Conservation (phyloP, 73 alveolate species). For the Paramecium bursaria region DNA sequence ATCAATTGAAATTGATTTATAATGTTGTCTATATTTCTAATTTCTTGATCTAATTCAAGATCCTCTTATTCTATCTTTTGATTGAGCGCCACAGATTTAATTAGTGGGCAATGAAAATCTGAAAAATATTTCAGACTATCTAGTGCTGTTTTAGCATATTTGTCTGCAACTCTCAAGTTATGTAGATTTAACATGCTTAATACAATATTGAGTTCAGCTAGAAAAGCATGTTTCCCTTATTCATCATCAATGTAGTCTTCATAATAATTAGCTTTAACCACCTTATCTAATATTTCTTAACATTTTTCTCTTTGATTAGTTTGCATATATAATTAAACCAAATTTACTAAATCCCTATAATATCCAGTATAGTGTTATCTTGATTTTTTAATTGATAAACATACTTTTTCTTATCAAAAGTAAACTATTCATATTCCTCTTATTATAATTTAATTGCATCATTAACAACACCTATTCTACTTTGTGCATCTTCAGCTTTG, state of each 20-base stretch:
- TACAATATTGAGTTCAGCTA: conserved; percentile 13
- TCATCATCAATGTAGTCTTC: conserved; percentile 30
- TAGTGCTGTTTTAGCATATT: conserved; percentile 28
- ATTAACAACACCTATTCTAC: too few relatives aligned
- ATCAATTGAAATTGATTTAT: not conserved
- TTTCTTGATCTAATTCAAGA: not conserved
- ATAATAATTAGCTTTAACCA: conserved; percentile 15
- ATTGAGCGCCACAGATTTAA: not conserved
- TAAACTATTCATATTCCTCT: too few relatives aligned
- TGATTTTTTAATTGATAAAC: too few relatives aligned
- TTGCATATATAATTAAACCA: conserved; percentile 7
- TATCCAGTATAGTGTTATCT: conserved; percentile 36
- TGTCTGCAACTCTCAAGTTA: conserved; percentile 13
- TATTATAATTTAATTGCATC: too few relatives aligned
- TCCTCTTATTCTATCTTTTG: not conserved
- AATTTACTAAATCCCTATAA: conserved; percentile 26
- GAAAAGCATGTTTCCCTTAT: conserved; percentile 42
- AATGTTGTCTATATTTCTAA: not conserved
- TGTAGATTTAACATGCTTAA: conserved; percentile 14
- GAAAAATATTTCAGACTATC: conserved; percentile 5
- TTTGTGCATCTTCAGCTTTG: too few relatives aligned
- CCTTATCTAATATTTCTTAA: not conserved
- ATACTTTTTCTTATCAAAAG: too few relatives aligned
- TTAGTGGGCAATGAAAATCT: conserved; percentile 26
- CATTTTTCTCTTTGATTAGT: conserved; percentile 37